Base-by-base conservation (phyloP, 495 filamentous ascomycete genomes). In the Neohortaea acidophila region DNA sequence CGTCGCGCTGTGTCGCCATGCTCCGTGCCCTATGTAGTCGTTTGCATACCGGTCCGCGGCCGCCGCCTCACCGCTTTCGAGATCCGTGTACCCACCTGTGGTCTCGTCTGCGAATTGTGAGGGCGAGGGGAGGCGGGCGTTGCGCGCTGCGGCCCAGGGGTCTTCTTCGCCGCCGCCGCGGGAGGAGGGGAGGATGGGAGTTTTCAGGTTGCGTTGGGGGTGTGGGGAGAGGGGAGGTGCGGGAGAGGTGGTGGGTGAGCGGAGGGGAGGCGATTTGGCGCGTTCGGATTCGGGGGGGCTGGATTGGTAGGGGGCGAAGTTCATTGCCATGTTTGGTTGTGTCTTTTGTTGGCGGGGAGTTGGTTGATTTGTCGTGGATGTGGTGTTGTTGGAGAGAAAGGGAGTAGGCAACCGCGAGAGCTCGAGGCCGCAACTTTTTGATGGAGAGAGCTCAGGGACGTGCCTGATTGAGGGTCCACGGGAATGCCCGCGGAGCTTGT, bases 261-360 rank as follows among this genome's bases (percentile, higher is more conserved):
- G 37, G 47, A 50, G 39, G 54, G 64, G 44, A 68, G 75, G 83
- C 12, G 77, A 87, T 58, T 78, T 70, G 30, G 74, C 73, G 47
- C 81, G 71, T 51, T 70, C 69, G 49, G 71, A 65, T 65, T 87
- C 83, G 17, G 84, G 84, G 10, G 79, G 77, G 41, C 77, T 76
- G 60, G 84, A 72, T 67, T 96, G 87, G 61, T 96, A 96, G 21
- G 87, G 87, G 20, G 87, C 87, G 60, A 96, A 96, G 60, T 94
- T 83, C 81, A 91, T 91, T 25, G 35, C 54, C 41, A 27, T 38
- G 43, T 17, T 36, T 15, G 28, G 24, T n/a, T 27, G 24, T 27
- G 18, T 43, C 7, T 3, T 12, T 27, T 15, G 20, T 19, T 11
- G 18, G 39, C 21, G 17, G 21, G 22, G 21, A 26, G 21, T 11